These are phyloP conservation scores for Alternaria arbusti DNA, from an alignment of 2,329 filamentous ascomycete species.

Conservation along the genomic window DNA sequence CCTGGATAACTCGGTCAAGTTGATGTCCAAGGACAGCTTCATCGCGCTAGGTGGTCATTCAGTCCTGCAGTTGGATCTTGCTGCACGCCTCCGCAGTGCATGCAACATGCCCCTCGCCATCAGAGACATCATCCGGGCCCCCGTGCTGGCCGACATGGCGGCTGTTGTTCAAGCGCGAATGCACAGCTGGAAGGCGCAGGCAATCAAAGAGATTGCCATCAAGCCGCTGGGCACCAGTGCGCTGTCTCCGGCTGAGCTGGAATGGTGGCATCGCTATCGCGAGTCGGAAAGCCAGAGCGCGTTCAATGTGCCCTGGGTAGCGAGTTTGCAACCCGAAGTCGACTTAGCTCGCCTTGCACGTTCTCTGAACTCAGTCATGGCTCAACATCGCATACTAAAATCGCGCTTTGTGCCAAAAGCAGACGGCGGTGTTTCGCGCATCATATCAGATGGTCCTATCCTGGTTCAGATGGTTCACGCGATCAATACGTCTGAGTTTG, in stretches of 20 bases:
- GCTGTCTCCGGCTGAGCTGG: background rate
- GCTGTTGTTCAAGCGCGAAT: background rate
- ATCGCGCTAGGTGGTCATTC: no score
- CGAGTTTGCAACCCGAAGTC: background rate
- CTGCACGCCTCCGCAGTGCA: background rate
- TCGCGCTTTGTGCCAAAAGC: no score
- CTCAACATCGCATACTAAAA: background rate
- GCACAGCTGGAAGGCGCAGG: background rate
- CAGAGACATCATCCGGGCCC: background rate
- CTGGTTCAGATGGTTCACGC: no score
- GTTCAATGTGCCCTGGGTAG: background rate
- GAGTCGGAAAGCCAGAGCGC: background rate
- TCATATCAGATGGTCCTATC: no score
- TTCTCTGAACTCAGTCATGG: background rate
- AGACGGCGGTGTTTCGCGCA: no score
- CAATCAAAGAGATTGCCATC: background rate
- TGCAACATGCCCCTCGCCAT: background rate
- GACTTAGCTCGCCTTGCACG: background rate
- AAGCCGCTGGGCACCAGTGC: background rate
- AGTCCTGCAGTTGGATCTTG: no score
- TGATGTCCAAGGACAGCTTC: no score
- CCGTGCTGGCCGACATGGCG: background rate
- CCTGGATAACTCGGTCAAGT: no score
- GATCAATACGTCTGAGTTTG: no score
- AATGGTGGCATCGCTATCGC: background rate